Evolutionary conservation across 345 rosid genomes (phyloP), one percentile per base, ranked within the genome.

Genomic region (Populus simonii): DNA sequence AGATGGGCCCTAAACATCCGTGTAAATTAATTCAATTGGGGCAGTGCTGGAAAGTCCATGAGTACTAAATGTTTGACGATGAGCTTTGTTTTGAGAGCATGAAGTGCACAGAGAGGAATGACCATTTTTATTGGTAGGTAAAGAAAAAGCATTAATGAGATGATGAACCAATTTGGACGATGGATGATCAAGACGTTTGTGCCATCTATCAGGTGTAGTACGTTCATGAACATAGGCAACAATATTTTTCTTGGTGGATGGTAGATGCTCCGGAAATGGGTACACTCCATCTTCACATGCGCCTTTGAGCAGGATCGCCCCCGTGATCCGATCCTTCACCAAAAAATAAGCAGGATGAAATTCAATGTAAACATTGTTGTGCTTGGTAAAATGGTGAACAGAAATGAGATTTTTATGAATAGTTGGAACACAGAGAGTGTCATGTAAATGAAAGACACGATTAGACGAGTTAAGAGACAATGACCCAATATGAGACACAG

Each of bases 401-500:
- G 0, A 53, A 0, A 18, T 18, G 1, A 51, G n/a, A 51, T 18
- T 51, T 51, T 51, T 18, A 5, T 51, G 9, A 2, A 18, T 51
- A 0, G 9, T 51, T 2, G 59, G n/a, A 17, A 51, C 59, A 18
- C n/a, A 51, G 3, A 51, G 57, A 18, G 57, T 51, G 22, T 51
- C 57, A 6, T 0, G n/a, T 51, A 18, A 51, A 51, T 18, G 59
- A 51, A 51, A 51, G 22, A 6, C 22, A 18, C 0, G 8, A 51
- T 51, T 51, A 0, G 59, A 18, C 2, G n/a, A 1, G 7, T 6
- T 0, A 51, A 51, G 59, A 18, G 59, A 51, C 2, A 18, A 51
- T 0, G 59, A 51, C 0, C 0, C n/a, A 18, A 1, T 51, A 18
- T 51, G 59, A 51, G 8, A 51, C 0, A 51, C 9, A 0, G 3